Evolutionary conservation across 225 moss, liverwort and hornwort species (phyloP).

Genomic region (Lunularia cruciata): DNA sequence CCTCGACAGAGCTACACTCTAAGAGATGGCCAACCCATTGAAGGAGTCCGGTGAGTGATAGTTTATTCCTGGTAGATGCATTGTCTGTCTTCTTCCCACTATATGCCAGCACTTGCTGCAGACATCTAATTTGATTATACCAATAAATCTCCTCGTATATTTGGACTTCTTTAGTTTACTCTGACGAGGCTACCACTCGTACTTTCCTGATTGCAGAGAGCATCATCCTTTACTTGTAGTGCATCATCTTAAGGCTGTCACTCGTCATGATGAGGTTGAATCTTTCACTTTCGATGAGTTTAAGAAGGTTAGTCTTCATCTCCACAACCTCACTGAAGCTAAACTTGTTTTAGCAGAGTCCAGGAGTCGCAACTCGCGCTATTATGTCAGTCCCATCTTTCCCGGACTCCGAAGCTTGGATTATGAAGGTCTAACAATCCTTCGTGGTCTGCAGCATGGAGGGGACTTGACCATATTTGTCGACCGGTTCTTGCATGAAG

Average conservation of each 20-base stretch:
- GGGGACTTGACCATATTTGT: slow-evolving; percentile 80
- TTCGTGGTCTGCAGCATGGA: slow-evolving; percentile 40
- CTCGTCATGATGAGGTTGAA: slow-evolving; percentile 79
- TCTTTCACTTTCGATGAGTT: slow-evolving; percentile 63
- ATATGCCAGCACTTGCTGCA: background rate
- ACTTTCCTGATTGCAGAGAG: slow-evolving; percentile 46
- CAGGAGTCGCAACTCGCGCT: no score
- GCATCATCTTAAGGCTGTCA: slow-evolving; percentile 74
- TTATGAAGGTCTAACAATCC: background rate
- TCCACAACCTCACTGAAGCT: no score
- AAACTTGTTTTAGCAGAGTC: no score
- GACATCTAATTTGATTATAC: no score
- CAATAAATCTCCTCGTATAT: no score
- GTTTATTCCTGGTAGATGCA: background rate
- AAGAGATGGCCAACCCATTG: slow-evolving; percentile 71
- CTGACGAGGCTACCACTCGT: background rate
- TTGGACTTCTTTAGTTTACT: background rate
- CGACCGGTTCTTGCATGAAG: slow-evolving; percentile 82
- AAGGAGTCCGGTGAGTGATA: slow-evolving; percentile 54
- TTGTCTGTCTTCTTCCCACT: background rate
- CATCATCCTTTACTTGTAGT: slow-evolving; percentile 81
- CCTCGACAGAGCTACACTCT: slow-evolving; percentile 80
- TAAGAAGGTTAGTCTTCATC: slow-evolving; percentile 44
- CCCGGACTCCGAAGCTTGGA: background rate
- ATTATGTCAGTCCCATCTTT: no score